Base-by-base conservation (phyloP, 1,284 basidiomycete genomes). In the Ustilago vetiveriae region DNA sequence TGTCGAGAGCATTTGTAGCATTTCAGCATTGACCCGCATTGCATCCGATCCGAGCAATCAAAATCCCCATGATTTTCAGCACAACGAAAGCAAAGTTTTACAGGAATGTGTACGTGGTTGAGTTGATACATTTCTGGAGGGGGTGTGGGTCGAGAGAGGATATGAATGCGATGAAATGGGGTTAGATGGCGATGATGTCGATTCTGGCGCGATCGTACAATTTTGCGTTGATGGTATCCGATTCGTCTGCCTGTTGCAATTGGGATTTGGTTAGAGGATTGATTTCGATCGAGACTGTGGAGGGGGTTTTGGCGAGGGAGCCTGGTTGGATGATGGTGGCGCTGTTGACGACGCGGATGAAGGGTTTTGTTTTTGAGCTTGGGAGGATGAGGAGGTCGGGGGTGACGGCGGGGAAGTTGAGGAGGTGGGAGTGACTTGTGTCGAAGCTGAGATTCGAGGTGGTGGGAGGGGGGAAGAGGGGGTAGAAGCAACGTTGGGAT, bases 401-500 rank as follows among this genome's bases (percentile, higher is more conserved):
- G 0, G 88, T 83, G 2, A 82, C 67, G 4, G 62, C 46, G 14
- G 71, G 70, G 38, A 65, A 58, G 17, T 30, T 76, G 5, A 77
- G 55, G 6, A 82, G 53, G 16, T 68, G 59, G 22, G 59, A 67
- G 37, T 80, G 79, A 9, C 57, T 51, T 14, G 77, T 60, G 53
- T 81, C 77, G 40, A 78, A 72, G 2, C 75, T 55, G 11, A 74
- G 32, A 1, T 4, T 22, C 9, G 90, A 83, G 3, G 90, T 88
- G 14, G 86, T 81, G 0, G 95, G 92, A 0, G 89, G 87, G 3
- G 95, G 95, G 81, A 95, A 98, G 39, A 98, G 82, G 0, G 96
- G 96, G 82, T 98, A 99, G 84, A 97, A 96, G 78, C 90, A 94
- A 76, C 92, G 86, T 78, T 98, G 95, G 48, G 90, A 87, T 8